A percentile compares a stretch with the other conserved stretches of the same genome.
Conservation (phyloP, 148 eudicot species). For the Amaranthus cruentus region DNA sequence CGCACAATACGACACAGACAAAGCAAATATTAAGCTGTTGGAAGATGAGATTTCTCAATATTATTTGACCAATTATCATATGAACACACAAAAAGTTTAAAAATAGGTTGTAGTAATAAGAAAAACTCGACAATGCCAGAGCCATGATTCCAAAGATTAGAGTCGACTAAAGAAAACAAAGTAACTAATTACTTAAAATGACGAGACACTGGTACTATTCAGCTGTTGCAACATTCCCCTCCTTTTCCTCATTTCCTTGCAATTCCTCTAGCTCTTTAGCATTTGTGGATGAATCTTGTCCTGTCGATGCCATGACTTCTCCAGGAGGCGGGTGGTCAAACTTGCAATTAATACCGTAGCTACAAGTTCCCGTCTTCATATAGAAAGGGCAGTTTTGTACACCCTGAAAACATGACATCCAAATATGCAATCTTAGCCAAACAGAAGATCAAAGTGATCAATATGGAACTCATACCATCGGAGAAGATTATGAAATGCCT, state of each 20-base stretch:
- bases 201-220: conserved; percentile 7
- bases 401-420: conserved; percentile 42
- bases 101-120: no score
- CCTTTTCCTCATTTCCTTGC: conserved; percentile 1
- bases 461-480: not conserved
- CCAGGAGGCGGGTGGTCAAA: conserved; percentile 98
- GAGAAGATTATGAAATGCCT: not conserved
- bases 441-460: not conserved
- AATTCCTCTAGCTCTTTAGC: conserved; percentile 8
- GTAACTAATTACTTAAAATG: no score
- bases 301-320: conserved; percentile 55
- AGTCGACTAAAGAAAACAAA: no score
- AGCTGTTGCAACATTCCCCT: conserved; percentile 1
- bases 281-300: conserved; percentile 28
- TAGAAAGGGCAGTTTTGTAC: conserved; percentile 70
- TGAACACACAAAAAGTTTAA: no score
- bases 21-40: no score
- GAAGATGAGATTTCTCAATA: no score
- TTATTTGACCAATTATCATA: no score
- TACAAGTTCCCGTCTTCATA: conserved; percentile 94
- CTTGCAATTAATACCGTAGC: conserved; percentile 75
- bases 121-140: no score
- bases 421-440: not conserved
- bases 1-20: no score
- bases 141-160: no score